Conservation (phyloP, 2,329 filamentous ascomycete genomes). For the Pestalotiopsis fici region DNA sequence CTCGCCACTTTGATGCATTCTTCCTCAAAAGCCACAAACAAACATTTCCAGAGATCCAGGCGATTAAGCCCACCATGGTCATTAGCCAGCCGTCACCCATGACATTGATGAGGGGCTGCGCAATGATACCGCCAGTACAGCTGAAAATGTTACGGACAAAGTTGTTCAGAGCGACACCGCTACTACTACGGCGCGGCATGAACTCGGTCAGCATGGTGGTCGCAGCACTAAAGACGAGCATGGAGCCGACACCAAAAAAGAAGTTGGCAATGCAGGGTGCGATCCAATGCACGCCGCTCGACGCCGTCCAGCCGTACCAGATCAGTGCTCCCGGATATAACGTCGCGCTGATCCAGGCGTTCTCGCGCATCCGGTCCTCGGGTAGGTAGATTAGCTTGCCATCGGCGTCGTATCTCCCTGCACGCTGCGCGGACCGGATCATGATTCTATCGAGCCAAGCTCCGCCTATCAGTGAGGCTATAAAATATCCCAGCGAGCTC, state of each 20-base stretch:
- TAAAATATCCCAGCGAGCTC: constrained; percentile 70
- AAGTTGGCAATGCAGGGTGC: constrained; percentile 67
- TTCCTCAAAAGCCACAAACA: constrained; percentile 63
- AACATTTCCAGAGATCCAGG: constrained; percentile 56
- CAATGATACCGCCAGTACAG: constrained; percentile 69
- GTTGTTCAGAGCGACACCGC: constrained; percentile 79
- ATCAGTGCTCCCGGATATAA: constrained; percentile 72
- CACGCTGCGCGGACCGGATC: constrained; percentile 71
- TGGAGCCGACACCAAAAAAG: constrained; percentile 74
- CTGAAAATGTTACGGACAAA: constrained; percentile 78
- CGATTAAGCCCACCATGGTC: constrained; percentile 56
- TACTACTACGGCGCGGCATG: constrained; percentile 69
- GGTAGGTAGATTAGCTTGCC: constrained; percentile 70
- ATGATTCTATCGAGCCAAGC: constrained; percentile 82
- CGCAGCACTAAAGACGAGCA: constrained; percentile 74
- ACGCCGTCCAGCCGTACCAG: constrained; percentile 75
- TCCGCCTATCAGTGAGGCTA: constrained; percentile 69
- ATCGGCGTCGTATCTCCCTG: constrained; percentile 65
- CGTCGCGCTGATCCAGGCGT: constrained; percentile 73
- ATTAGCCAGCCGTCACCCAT: constrained; percentile 79
- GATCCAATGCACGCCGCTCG: constrained; percentile 66
- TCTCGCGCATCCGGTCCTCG: constrained; percentile 82
- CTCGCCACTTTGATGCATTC: constrained; percentile 65
- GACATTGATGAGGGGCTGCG: constrained; percentile 68
- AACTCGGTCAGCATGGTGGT: constrained; percentile 89